Evolutionary conservation across 176 grass and related monocot species (phyloP).

Genomic region (Juncus effusus): DNA sequence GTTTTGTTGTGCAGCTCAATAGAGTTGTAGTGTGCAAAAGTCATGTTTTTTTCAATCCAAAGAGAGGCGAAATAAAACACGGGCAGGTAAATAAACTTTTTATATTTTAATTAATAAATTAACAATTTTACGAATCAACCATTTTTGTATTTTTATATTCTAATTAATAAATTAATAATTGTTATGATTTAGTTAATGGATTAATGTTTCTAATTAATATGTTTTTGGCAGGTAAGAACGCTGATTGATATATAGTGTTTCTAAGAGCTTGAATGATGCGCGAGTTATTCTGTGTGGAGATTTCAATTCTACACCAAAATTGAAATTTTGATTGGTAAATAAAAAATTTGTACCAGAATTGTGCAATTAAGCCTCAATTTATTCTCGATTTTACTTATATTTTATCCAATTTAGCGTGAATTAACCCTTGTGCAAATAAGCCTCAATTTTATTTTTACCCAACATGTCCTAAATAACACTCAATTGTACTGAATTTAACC

Average conservation of each 20-base stretch:
- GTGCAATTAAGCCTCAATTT: background rate
- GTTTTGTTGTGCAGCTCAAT: constrained; percentile 34
- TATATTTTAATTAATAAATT: no score
- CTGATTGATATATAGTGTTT: constrained; percentile 66
- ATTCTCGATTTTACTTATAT: constrained; percentile 4
- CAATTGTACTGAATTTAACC: background rate
- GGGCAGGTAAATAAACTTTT: constrained; percentile 76
- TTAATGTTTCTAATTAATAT: constrained; percentile 9
- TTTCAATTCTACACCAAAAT: constrained; percentile 38
- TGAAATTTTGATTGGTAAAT: background rate
- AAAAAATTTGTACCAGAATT: no score
- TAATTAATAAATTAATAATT: constrained; percentile 1
- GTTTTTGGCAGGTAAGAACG: constrained; percentile 64
- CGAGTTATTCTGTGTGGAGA: constrained; percentile 96
- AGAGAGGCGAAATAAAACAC: constrained; percentile 92
- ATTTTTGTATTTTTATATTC: no score
- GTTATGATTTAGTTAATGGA: background rate
- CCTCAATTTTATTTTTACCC: background rate
- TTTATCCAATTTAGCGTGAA: background rate
- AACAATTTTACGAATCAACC: no score
- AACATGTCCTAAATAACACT: background rate
- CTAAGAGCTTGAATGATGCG: constrained; percentile 77
- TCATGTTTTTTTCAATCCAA: constrained; percentile 94
- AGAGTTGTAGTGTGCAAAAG: constrained; percentile 79
- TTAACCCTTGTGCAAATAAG: constrained; percentile 7